Conservation (phyloP, 768 basidiomycete genomes). For the Exidia glandulosa region DNA sequence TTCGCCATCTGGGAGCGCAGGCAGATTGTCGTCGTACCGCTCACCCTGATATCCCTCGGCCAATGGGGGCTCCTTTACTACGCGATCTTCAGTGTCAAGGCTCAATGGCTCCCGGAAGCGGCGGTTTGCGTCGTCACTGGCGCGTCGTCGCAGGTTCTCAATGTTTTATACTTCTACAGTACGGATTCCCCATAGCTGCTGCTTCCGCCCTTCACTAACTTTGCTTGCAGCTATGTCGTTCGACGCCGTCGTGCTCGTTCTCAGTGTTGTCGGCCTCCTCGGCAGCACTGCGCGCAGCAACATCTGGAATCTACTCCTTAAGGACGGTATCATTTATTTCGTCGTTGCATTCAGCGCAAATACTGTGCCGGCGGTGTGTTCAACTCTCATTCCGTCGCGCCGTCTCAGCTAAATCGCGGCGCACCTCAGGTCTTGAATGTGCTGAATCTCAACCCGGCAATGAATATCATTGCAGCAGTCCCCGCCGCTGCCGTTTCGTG, state of each 20-base stretch:
- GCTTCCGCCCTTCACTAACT: constrained; percentile 1
- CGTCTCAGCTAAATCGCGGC: not conserved
- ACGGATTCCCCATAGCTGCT: not conserved
- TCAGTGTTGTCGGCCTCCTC: constrained; percentile 8
- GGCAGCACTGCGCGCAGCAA: constrained; percentile 6
- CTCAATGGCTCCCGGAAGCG: not conserved
- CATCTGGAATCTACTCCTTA: constrained; percentile 10
- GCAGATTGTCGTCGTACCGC: not conserved
- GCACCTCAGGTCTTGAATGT: not conserved
- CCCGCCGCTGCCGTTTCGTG: not conserved
- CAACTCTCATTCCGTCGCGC: not conserved
- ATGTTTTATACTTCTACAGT: constrained; percentile 13
- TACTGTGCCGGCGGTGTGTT: not conserved
- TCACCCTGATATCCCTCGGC: not conserved
- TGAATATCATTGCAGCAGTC: not conserved
- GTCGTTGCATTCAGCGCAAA: constrained; percentile 8
- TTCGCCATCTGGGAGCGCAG: constrained; percentile 4
- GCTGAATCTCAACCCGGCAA: not conserved
- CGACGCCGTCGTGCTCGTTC: constrained; percentile 9
- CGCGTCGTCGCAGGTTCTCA: constrained; percentile 3
- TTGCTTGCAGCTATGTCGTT: constrained; percentile 8
- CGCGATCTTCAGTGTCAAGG: constrained; percentile 4
- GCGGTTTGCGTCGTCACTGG: not conserved
- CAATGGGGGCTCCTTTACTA: constrained; percentile 4
- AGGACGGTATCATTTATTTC: constrained; percentile 11